phyloP scores from a whole-genome alignment of 164 flowering plant species.

The Vitis cinerea region DNA sequence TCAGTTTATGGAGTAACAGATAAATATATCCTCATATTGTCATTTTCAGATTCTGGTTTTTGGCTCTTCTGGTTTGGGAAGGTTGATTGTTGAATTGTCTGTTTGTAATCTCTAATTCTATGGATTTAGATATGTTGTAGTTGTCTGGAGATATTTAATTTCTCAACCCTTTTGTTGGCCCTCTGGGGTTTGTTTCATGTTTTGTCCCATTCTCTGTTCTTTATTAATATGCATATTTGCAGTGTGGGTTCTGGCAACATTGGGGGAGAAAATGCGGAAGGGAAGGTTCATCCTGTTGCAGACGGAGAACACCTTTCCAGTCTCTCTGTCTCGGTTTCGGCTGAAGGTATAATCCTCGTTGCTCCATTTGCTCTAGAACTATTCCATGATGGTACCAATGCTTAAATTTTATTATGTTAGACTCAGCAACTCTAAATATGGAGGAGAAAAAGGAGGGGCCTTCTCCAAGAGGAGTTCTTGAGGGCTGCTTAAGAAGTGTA shows the following conservation, averaged over 20 bases:
- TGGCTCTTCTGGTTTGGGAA: too few species aligned
- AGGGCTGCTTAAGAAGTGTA: constrained; percentile 23
- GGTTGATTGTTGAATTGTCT: too few species aligned
- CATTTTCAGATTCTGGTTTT: too few species aligned
- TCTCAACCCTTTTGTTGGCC: neutral
- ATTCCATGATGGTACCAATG: constrained; percentile 1
- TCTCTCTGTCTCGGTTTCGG: neutral
- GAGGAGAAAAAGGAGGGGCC: constrained; percentile 11
- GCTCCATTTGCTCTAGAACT: neutral
- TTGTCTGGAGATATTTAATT: neutral
- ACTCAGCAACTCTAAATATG: constrained; percentile 5
- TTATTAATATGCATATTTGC: neutral
- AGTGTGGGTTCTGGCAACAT: constrained; percentile 10
- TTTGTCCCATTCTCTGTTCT: neutral
- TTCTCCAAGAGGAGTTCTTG: constrained; percentile 23
- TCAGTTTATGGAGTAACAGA: too few species aligned
- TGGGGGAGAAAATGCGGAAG: neutral
- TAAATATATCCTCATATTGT: too few species aligned
- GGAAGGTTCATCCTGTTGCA: neutral
- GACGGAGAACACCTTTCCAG: too few species aligned
- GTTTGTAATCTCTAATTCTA: neutral
- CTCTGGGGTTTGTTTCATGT: neutral
- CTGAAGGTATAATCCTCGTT: constrained; percentile 13
- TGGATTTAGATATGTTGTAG: neutral
- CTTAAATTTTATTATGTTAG: constrained; percentile 4